Conservation (phyloP, 164 flowering plant genomes). For the Saururus chinensis region DNA sequence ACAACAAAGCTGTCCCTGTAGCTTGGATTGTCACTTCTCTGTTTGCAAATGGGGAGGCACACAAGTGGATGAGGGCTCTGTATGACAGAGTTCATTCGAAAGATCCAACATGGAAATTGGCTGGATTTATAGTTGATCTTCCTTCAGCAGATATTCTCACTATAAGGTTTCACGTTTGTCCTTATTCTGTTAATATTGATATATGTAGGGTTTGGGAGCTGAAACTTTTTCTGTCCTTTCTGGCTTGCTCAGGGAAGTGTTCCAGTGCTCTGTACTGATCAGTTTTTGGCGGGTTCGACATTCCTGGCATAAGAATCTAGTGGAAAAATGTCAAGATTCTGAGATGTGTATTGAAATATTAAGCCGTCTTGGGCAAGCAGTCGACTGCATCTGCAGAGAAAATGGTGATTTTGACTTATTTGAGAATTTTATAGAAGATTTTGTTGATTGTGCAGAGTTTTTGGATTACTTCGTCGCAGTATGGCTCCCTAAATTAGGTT, state of each 20-base stretch:
- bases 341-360: conserved; percentile 46
- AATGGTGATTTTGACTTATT: conserved; percentile 33
- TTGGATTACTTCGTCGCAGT: conserved; percentile 80
- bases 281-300: conserved; percentile 85
- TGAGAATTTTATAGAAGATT: conserved; percentile 62
- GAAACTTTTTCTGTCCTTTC: not conserved
- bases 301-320: conserved; percentile 87
- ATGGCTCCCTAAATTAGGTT: conserved; percentile 89
- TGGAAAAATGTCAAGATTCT: conserved; percentile 46
- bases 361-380: conserved; percentile 47
- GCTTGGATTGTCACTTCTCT: conserved; percentile 88
- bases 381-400: conserved; percentile 43
- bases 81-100: conserved; percentile 66
- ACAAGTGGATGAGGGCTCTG: conserved; percentile 92
- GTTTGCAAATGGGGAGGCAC: conserved; percentile 38
- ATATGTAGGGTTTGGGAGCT: not conserved
- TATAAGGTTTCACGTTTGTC: conserved; percentile 39
- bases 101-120: conserved; percentile 85
- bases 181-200: not conserved
- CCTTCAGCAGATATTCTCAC: conserved; percentile 54
- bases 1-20: conserved; percentile 87
- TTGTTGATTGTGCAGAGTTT: conserved; percentile 56
- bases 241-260: conserved; percentile 60
- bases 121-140: conserved; percentile 86
- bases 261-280: conserved; percentile 71